Evolutionary conservation across 2,329 filamentous ascomycete genomes (phyloP).

Genomic region (Dactylella cylindrospora): DNA sequence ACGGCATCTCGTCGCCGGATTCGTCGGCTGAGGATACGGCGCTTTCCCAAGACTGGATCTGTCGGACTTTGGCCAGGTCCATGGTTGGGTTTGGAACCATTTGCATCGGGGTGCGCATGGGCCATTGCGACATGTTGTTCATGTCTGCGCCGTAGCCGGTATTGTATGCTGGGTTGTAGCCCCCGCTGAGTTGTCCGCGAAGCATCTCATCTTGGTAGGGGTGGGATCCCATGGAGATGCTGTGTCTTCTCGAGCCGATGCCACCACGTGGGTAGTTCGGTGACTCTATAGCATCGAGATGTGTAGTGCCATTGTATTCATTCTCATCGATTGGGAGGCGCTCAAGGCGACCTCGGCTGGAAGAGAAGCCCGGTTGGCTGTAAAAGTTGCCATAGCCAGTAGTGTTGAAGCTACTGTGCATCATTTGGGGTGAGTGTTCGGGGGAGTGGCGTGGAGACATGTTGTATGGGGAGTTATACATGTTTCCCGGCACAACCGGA

Average conservation of each 20-base stretch:
- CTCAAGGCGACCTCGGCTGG: constrained; percentile 6
- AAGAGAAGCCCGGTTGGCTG: neutral
- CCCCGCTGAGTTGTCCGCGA: too few relatives aligned
- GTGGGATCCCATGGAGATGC: constrained; percentile 2
- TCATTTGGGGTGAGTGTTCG: constrained; percentile 3
- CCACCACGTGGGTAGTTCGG: constrained; percentile 17
- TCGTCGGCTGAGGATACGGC: constrained; percentile 10
- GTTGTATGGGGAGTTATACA: constrained; percentile 6
- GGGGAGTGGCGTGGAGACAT: constrained; percentile 5
- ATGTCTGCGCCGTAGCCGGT: neutral
- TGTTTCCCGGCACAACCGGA: constrained; percentile 1
- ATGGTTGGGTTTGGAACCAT: neutral
- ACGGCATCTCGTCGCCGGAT: constrained; percentile 12
- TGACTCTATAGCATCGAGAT: constrained; percentile 14
- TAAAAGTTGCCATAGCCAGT: constrained; percentile 3
- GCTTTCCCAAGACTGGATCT: constrained; percentile 16
- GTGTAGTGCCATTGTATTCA: constrained; percentile 6
- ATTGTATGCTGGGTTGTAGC: constrained; percentile 1
- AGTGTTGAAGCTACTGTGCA: constrained; percentile 5
- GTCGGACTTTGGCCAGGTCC: neutral
- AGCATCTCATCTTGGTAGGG: constrained; percentile 11
- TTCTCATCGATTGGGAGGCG: constrained; percentile 3
- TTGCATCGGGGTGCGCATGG: constrained; percentile 5
- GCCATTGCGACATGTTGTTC: constrained; percentile 2
- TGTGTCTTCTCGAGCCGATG: constrained; percentile 15